phyloP scores from a whole-genome alignment of 108 stramenopile species.

The Poteriospumella lacustris region DNA sequence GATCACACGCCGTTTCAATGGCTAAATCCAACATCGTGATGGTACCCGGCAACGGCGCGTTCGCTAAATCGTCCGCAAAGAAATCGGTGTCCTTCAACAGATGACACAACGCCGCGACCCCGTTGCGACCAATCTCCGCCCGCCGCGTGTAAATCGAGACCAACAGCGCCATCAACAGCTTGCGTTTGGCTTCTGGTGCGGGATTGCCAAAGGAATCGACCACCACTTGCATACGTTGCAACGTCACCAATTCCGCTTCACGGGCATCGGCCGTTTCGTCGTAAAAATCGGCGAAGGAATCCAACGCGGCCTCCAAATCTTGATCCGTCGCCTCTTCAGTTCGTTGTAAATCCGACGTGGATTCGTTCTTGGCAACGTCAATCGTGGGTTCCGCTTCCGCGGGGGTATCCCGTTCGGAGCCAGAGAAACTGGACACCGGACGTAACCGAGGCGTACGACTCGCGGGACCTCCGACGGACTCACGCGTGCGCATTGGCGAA shows the following conservation, averaged over 20 bases:
- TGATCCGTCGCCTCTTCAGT: no score
- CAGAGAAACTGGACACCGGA: no score
- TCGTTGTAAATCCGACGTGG: no score
- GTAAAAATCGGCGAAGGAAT: no score
- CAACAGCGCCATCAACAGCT: background rate
- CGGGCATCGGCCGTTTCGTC: no score
- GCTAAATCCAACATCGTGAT: slow-evolving; percentile 23
- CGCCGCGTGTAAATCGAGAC: background rate
- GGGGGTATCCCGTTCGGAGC: no score
- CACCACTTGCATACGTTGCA: background rate
- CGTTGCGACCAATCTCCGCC: background rate
- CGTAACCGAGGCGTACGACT: no score
- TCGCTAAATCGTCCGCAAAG: background rate
- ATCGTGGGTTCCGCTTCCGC: no score
- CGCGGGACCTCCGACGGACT: no score
- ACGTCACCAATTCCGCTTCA: background rate
- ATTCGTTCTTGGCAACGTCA: no score
- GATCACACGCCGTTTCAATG: background rate
- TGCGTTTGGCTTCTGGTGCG: background rate
- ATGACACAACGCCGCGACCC: background rate
- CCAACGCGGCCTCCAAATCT: no score
- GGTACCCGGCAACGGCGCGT: background rate
- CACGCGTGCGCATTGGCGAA: no score
- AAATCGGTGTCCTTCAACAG: slow-evolving; percentile 20
- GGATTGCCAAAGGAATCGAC: background rate